Conservation (phyloP, 2,329 filamentous ascomycete species). For the Apiospora kogelbergensis region DNA sequence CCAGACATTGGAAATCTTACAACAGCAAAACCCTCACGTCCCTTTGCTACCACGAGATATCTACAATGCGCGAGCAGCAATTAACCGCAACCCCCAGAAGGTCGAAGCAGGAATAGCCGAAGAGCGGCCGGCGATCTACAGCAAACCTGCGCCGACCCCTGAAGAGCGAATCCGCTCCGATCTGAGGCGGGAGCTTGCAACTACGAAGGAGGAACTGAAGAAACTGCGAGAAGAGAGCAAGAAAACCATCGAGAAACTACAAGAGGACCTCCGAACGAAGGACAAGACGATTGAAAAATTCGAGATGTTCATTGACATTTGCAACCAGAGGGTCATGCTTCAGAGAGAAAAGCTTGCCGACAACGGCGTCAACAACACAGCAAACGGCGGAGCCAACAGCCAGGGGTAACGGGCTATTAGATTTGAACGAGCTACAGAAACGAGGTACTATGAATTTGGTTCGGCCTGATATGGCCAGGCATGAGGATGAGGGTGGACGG, state of each 20-base stretch:
- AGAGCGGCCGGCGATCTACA: conserved; percentile 63
- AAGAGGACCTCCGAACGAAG: conserved; percentile 61
- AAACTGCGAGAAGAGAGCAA: conserved; percentile 55
- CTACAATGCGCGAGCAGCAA: conserved; percentile 66
- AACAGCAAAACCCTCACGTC: conserved; percentile 62
- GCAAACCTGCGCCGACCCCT: conserved; percentile 61
- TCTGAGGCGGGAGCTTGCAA: conserved; percentile 59
- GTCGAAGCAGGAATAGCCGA: conserved; percentile 60
- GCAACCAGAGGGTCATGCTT: conserved; percentile 65
- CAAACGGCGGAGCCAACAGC: conserved; percentile 23
- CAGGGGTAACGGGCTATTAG: conserved; percentile 12
- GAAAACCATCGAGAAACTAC: conserved; percentile 59
- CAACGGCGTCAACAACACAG: conserved; percentile 28
- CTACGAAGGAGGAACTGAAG: conserved; percentile 55
- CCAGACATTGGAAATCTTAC: conserved; percentile 65
- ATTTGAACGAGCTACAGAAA: conserved; percentile 1
- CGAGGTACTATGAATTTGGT: background rate
- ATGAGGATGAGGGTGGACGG: background rate
- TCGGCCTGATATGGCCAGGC: background rate
- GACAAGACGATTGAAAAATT: conserved; percentile 63
- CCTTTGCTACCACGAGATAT: conserved; percentile 65
- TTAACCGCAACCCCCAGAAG: conserved; percentile 64
- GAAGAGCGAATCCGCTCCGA: conserved; percentile 66
- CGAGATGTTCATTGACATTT: conserved; percentile 70
- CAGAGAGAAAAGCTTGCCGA: conserved; percentile 54